Conservation (phyloP, 2,329 filamentous ascomycete genomes). For the Pseudocercospora macadamiae region DNA sequence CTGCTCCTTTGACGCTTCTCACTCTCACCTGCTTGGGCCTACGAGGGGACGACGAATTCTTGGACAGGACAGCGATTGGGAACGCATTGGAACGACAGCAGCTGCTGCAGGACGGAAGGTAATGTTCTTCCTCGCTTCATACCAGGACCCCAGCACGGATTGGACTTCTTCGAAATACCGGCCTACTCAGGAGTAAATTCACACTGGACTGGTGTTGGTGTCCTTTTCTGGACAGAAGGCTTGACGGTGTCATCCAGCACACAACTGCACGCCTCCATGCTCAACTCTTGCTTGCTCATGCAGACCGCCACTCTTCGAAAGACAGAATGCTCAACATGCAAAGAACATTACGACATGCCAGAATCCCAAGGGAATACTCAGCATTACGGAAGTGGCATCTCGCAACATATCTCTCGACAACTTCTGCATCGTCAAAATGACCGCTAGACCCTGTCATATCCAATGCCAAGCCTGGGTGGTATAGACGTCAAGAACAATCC, state of each 20-base stretch:
- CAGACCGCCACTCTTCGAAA: too few relatives aligned
- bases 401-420: too few relatives aligned
- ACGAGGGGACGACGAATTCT: neutral
- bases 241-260: too few relatives aligned
- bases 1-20: slow-evolving; percentile 8
- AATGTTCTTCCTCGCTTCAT: neutral
- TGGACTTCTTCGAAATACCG: neutral
- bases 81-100: neutral
- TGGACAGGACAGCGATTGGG: neutral
- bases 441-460: neutral
- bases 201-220: too few relatives aligned
- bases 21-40: neutral
- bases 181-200: neutral
- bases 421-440: neutral
- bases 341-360: too few relatives aligned
- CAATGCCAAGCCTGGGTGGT: neutral
- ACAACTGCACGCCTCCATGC: neutral
- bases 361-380: too few relatives aligned
- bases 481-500: too few relatives aligned
- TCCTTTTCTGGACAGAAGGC: too few relatives aligned
- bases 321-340: too few relatives aligned
- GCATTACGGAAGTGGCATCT: too few relatives aligned
- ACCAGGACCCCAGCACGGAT: neutral
- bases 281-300: neutral
- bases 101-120: slow-evolving; percentile 1